Conservation (phyloP, 176 grass and related monocot genomes). For the Oryza australiensis region DNA sequence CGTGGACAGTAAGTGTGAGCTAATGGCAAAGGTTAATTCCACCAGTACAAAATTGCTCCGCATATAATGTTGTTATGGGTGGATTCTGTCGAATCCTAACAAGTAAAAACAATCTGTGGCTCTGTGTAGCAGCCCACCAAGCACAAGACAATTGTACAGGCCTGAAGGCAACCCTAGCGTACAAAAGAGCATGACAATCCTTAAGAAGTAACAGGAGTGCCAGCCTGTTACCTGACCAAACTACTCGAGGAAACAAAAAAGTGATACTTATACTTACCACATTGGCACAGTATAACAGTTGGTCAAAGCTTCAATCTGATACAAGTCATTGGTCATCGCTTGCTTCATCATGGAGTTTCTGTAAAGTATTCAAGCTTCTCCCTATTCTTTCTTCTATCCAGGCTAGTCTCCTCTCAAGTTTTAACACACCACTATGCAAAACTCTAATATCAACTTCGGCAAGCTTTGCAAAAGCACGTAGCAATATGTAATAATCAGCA, state of each 20-base stretch:
- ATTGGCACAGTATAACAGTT: slow-evolving; percentile 11
- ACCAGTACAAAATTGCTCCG: too few relatives aligned
- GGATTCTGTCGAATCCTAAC: too few relatives aligned
- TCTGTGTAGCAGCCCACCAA: too few relatives aligned
- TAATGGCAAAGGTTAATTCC: too few relatives aligned
- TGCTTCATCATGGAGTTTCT: slow-evolving; percentile 12
- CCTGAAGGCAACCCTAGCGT: too few relatives aligned
- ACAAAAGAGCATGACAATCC: too few relatives aligned
- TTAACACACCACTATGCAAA: slow-evolving; percentile 68
- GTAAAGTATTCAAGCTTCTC: slow-evolving; percentile 47
- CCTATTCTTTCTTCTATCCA: slow-evolving; percentile 62
- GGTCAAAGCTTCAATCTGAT: slow-evolving; percentile 12
- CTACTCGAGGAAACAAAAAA: neutral
- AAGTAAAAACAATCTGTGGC: too few relatives aligned
- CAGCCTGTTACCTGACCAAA: neutral
- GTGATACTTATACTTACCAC: neutral
- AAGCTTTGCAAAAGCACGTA: slow-evolving; percentile 74
- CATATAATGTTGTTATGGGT: too few relatives aligned
- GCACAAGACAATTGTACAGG: too few relatives aligned
- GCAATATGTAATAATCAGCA: slow-evolving; percentile 89
- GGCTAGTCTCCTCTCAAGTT: slow-evolving; percentile 73
- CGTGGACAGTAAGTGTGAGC: too few relatives aligned
- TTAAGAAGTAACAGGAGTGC: neutral
- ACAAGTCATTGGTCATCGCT: slow-evolving; percentile 25
- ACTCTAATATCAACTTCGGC: slow-evolving; percentile 66